Base-by-base conservation (phyloP, 345 rosid genomes). In the Iberis pinnata region DNA sequence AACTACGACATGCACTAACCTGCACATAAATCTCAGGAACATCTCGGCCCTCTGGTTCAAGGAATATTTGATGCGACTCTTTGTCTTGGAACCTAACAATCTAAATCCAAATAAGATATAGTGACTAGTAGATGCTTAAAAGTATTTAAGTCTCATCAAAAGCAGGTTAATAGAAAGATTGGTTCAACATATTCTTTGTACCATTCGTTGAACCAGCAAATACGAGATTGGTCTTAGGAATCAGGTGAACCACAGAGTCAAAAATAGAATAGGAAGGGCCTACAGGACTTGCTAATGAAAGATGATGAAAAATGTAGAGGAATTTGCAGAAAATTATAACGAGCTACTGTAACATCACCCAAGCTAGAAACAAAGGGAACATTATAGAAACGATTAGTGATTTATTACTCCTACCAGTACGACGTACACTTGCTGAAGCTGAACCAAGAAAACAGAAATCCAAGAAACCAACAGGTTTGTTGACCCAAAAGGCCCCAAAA, bases 41-140 rank as follows among this genome's bases (percentile, higher is more conserved):
- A 64, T 68, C 80, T 53, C 96, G 84, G 42, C 98, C 98, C 69
- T 90, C 98, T 46, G 98, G 98, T 72, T 90, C 98, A 7, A 90
- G 96, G 70, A 90, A 90, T 72, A 90, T 87, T 62, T 90, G 98
- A 84, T 90, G 98, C 44, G 96, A 90, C 69, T 90, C 98, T 66
- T 90, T 87, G 70, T 87, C 96, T 60, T 82, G 69, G 77, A 90
- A 90, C 71, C 98, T 84, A 64, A 90, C 98, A 71, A 90, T 80
- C 98, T 86, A 51, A 50, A 54, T 63, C 37, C 13, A 51, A 36
- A 49, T 8, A 40, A 47, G 27, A 24, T 53, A 60, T 5, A 53
- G 11, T 12, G 19, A 46, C 5, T 27, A 1, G 18, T 18, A 29
- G 38, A 43, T 22, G 11, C n/a, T 33, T 26, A 27, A 11, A 67